Percentiles rank a stretch among this genome's conserved stretches.
Evolutionary conservation across 2,329 filamentous ascomycete species (phyloP).

Genomic region (Rutstroemia sp.): DNA sequence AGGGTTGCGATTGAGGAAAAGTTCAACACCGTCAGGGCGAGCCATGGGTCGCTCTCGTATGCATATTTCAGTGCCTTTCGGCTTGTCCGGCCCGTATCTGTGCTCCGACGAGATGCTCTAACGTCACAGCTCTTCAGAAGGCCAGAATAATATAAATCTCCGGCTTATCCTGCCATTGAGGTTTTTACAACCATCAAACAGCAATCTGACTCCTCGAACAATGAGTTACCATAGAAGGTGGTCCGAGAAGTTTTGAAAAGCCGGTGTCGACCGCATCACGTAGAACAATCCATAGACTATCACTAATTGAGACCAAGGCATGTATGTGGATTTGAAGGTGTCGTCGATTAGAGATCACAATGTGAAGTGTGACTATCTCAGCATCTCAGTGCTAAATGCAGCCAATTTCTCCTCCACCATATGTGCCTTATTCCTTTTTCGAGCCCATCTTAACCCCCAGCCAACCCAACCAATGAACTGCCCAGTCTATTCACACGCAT

Average conservation of each 20-base stretch:
- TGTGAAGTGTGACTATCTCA: conserved; percentile 28
- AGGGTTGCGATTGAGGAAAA: too few relatives aligned
- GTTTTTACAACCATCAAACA: conserved; percentile 25
- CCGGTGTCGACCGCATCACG: conserved; percentile 17
- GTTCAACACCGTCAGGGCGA: too few relatives aligned
- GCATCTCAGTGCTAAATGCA: conserved; percentile 21
- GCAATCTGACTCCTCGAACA: conserved; percentile 29
- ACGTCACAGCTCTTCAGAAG: conserved; percentile 58
- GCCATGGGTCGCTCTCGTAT: not conserved
- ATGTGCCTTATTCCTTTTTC: conserved; percentile 1
- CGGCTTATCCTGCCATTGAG: conserved; percentile 22
- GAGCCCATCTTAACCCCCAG: not conserved
- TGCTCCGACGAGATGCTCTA: conserved; percentile 53
- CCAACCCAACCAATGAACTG: conserved; percentile 7
- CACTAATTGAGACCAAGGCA: conserved; percentile 2
- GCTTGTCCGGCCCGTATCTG: conserved; percentile 60
- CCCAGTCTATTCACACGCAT: conserved; percentile 8
- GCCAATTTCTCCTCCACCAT: conserved; percentile 20
- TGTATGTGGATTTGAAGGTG: conserved; percentile 24
- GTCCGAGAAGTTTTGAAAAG: conserved; percentile 30
- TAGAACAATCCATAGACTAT: conserved; percentile 3
- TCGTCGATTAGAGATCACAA: conserved; percentile 27
- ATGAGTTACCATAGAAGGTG: conserved; percentile 22
- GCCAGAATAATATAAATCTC: conserved; percentile 33
- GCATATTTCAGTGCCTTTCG: not conserved